phyloP scores from a whole-genome alignment of 345 rosid genomes.

The Atalantia buxifolia region DNA sequence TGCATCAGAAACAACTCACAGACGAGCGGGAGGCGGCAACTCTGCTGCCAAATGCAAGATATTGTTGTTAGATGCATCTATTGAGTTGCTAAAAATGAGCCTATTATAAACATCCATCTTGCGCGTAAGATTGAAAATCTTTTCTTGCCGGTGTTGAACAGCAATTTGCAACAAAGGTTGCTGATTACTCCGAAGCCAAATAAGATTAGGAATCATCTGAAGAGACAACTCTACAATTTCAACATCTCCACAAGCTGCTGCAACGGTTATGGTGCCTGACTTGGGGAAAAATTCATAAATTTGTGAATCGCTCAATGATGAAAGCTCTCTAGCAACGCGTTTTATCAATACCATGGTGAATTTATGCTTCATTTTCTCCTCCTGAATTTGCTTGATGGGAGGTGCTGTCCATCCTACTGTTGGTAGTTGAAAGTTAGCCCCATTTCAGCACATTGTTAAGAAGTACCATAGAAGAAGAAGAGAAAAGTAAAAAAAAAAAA shows the following conservation, averaged over 20 bases:
- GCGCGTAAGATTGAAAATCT: conserved; percentile 1
- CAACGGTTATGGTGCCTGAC: neutral
- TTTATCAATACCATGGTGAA: neutral
- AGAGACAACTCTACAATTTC: neutral
- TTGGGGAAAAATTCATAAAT: neutral
- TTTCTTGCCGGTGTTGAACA: conserved; percentile 9
- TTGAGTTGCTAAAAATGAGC: neutral
- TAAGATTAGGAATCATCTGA: neutral
- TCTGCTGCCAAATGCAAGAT: neutral
- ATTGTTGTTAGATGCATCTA: neutral
- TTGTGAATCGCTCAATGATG: neutral
- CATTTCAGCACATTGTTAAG: no score
- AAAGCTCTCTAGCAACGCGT: neutral
- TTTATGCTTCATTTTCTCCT: neutral
- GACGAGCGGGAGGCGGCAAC: neutral
- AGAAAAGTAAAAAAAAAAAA: no score
- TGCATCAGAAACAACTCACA: neutral
- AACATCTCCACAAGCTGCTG: neutral
- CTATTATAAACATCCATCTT: neutral
- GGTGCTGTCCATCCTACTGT: no score
- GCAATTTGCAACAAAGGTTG: neutral
- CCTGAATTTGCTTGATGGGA: neutral
- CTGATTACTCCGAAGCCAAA: neutral
- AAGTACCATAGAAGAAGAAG: no score
- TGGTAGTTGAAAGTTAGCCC: no score